Percentiles rank a stretch among this genome's conserved stretches.
These are phyloP conservation scores for Peribolospora baueri DNA, from an alignment of 768 basidiomycete species.

Conservation along the genomic window DNA sequence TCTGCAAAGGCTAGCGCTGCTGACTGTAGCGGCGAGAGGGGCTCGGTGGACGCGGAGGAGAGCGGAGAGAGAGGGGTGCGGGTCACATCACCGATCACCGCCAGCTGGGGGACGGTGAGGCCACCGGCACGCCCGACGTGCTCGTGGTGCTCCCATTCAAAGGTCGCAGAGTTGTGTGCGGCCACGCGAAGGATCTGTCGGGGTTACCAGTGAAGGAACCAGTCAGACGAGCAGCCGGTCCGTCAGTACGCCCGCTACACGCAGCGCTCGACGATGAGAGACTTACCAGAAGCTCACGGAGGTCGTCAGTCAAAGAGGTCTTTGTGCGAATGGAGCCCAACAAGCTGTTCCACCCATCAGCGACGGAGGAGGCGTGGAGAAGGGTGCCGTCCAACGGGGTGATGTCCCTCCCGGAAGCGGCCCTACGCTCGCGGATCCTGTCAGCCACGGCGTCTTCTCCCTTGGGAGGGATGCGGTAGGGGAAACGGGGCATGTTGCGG, in stretches of 20 bases:
- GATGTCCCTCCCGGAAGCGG: slow-evolving; percentile 11
- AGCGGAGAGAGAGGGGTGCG: slow-evolving; percentile 18
- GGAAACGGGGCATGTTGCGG: slow-evolving; percentile 13
- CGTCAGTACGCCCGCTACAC: neutral
- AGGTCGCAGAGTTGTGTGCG: slow-evolving; percentile 16
- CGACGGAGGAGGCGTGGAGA: slow-evolving; percentile 17
- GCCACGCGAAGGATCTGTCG: slow-evolving; percentile 18
- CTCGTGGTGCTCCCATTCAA: slow-evolving; percentile 19
- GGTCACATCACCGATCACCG: slow-evolving; percentile 29
- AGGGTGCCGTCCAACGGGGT: slow-evolving; percentile 18
- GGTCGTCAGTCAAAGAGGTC: slow-evolving; percentile 16
- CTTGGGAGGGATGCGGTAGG: slow-evolving; percentile 9
- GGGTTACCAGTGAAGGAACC: neutral
- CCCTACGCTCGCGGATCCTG: slow-evolving; percentile 16
- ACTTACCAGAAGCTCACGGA: slow-evolving; percentile 18
- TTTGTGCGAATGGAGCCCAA: slow-evolving; percentile 16
- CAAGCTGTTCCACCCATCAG: slow-evolving; percentile 18
- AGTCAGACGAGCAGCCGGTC: neutral
- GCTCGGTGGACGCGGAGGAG: slow-evolving; percentile 9
- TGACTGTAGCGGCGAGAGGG: slow-evolving; percentile 28
- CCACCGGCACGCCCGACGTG: slow-evolving; percentile 27
- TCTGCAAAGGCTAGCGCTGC: slow-evolving; percentile 37
- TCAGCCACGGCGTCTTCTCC: slow-evolving; percentile 11
- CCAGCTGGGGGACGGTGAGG: slow-evolving; percentile 31
- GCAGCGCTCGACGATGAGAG: neutral